A percentile compares a stretch with the other conserved stretches of the same genome.
These are phyloP conservation scores for Cytospora leucostoma DNA, from an alignment of 2,329 filamentous ascomycete genomes.

Conservation along the genomic window DNA sequence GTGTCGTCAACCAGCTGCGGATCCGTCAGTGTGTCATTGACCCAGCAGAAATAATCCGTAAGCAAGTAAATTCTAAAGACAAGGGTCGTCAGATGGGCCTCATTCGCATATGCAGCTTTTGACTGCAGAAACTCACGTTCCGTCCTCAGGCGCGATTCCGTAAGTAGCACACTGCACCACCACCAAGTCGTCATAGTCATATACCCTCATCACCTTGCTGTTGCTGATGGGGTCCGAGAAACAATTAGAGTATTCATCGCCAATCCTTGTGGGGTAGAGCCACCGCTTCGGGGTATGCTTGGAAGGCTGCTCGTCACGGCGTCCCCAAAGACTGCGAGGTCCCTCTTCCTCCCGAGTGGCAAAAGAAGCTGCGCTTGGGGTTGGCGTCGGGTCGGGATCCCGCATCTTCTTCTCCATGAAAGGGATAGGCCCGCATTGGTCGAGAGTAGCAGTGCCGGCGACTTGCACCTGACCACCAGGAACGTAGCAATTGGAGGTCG, in stretches of 20 bases:
- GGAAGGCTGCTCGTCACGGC: no score
- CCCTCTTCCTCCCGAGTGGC: not conserved
- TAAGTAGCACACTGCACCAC: conserved; percentile 26
- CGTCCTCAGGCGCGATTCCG: conserved; percentile 7
- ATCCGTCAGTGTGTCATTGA: conserved; percentile 23
- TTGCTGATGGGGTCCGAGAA: conserved; percentile 14
- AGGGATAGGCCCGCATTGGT: conserved; percentile 25
- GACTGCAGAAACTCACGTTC: conserved; percentile 2
- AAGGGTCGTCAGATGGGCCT: not conserved
- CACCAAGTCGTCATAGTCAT: conserved; percentile 18
- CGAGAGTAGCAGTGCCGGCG: conserved; percentile 18
- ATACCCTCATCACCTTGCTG: conserved; percentile 1
- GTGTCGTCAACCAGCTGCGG: conserved; percentile 18
- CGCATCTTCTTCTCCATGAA: conserved; percentile 27
- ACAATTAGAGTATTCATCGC: conserved; percentile 15
- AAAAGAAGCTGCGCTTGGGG: not conserved
- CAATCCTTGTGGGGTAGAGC: conserved; percentile 24
- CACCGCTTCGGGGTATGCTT: conserved; percentile 12
- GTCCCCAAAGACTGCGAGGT: not conserved
- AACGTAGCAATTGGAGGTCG: conserved; percentile 26
- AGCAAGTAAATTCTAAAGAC: conserved; percentile 19
- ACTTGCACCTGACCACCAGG: conserved; percentile 20
- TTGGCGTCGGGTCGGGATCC: conserved; percentile 17
- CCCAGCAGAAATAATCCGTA: conserved; percentile 26
- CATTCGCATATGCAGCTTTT: not conserved